Percentiles rank a stretch among this genome's conserved stretches.
Evolutionary conservation across 1,139 yeast species (phyloP).

Genomic region (Nakaseomyces bracarensis): DNA sequence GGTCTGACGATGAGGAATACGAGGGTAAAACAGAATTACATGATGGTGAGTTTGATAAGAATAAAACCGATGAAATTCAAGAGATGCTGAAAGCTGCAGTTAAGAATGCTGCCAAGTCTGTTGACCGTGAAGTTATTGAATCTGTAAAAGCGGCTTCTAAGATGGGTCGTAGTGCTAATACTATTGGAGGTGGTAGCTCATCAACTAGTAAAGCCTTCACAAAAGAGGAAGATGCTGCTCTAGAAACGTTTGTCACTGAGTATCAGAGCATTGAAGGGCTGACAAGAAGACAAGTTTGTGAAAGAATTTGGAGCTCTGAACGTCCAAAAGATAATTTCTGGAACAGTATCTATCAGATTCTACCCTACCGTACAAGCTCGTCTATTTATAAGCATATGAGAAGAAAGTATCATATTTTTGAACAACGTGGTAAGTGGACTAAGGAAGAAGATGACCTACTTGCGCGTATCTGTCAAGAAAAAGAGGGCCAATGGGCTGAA

Average conservation of each 20-base stretch:
- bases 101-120: slow-evolving; percentile 27
- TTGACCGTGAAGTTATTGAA: slow-evolving; percentile 8
- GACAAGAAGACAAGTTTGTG: slow-evolving; percentile 62
- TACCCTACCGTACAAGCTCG: slow-evolving; percentile 79
- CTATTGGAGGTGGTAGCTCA: slow-evolving; percentile 22
- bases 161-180: background rate
- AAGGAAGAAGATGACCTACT: slow-evolving; percentile 65
- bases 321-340: slow-evolving; percentile 82
- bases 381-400: slow-evolving; percentile 87
- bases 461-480: slow-evolving; percentile 51
- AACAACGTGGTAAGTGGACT: slow-evolving; percentile 84
- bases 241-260: slow-evolving; percentile 63
- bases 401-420: slow-evolving; percentile 78
- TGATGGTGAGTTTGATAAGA: slow-evolving; percentile 4
- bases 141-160: slow-evolving; percentile 7
- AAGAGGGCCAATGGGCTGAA: slow-evolving; percentile 80
- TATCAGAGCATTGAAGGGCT: slow-evolving; percentile 57
- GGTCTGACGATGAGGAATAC: slow-evolving; percentile 18
- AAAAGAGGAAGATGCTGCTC: slow-evolving; percentile 56
- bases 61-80: slow-evolving; percentile 1
- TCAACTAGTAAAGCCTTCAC: slow-evolving; percentile 31
- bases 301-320: slow-evolving; percentile 80
- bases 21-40: background rate
- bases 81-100: slow-evolving; percentile 28
- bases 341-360: slow-evolving; percentile 67